A percentile compares a stretch with the other conserved stretches of the same genome.
Conservation (phyloP, 805 yeast species). For the Lipomyces starkeyi region DNA sequence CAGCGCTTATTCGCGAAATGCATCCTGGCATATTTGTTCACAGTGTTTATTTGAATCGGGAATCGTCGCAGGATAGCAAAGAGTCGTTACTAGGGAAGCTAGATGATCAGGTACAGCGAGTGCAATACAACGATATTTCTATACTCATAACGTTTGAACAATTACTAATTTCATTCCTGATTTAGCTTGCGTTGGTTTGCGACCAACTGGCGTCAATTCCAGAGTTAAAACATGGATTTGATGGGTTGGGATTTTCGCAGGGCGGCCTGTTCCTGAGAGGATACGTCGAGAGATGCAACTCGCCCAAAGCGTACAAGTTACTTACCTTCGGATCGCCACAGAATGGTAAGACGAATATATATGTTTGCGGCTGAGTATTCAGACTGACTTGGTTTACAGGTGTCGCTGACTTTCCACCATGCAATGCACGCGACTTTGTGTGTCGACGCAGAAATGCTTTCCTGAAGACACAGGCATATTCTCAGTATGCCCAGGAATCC, state of each 20-base stretch:
- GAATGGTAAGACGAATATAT: constrained; percentile 54
- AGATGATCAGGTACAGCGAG: constrained; percentile 50
- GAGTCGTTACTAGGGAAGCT: constrained; percentile 65
- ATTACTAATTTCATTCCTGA: background rate
- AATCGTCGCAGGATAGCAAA: constrained; percentile 59
- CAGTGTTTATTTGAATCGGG: constrained; percentile 58
- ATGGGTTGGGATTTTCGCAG: constrained; percentile 80
- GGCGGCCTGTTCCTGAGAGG: constrained; percentile 83
- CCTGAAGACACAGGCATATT: constrained; percentile 67
- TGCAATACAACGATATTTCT: background rate
- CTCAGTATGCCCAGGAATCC: constrained; percentile 58
- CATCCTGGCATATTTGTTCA: constrained; percentile 61
- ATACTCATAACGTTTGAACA: background rate
- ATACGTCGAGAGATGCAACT: constrained; percentile 63
- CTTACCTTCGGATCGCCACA: constrained; percentile 85
- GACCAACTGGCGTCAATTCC: constrained; percentile 55
- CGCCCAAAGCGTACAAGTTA: constrained; percentile 54
- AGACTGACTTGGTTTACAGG: constrained; percentile 12
- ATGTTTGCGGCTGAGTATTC: background rate
- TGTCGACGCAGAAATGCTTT: constrained; percentile 62
- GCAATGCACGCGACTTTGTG: constrained; percentile 57
- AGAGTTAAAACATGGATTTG: constrained; percentile 61
- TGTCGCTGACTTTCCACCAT: constrained; percentile 67
- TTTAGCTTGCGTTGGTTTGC: constrained; percentile 57
- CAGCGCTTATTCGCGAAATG: constrained; percentile 50